Conservation (phyloP, 2,329 filamentous ascomycete genomes). For the Zymoseptoria passerinii region DNA sequence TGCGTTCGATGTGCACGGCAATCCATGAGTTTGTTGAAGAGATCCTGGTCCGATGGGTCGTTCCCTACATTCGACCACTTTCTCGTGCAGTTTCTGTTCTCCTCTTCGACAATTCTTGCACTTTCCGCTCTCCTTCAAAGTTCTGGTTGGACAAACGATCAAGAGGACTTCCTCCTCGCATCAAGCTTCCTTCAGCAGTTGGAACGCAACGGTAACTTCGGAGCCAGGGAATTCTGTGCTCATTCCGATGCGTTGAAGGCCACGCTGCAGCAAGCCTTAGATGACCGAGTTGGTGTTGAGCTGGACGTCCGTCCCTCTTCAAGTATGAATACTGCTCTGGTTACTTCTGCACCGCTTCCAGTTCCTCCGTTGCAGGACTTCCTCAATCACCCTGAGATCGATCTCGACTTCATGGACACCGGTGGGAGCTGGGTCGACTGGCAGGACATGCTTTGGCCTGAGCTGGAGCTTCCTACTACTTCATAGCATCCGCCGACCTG, state of each 20-base stretch:
- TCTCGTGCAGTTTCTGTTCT: constrained; percentile 42
- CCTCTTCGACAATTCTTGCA: constrained; percentile 38
- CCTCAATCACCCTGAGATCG: constrained; percentile 14
- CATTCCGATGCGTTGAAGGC: constrained; percentile 31
- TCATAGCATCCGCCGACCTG: no score
- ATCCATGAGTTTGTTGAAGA: constrained; percentile 36
- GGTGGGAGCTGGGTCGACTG: constrained; percentile 14
- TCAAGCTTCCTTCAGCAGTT: constrained; percentile 34
- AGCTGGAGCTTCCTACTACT: constrained; percentile 1
- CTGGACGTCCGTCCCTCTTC: not conserved
- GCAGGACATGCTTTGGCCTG: constrained; percentile 16
- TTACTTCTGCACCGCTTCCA: not conserved
- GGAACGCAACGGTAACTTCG: constrained; percentile 35
- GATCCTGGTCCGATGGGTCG: constrained; percentile 41
- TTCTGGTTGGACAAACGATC: constrained; percentile 29
- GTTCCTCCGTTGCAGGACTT: constrained; percentile 16
- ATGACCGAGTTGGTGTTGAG: not conserved
- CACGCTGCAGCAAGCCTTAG: constrained; percentile 6
- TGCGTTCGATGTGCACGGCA: constrained; percentile 41
- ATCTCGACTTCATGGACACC: constrained; percentile 18
- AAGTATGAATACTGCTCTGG: not conserved
- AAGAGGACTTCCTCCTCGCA: constrained; percentile 35
- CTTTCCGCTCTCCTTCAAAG: constrained; percentile 35
- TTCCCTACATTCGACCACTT: constrained; percentile 43
- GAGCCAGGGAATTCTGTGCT: constrained; percentile 36